phyloP scores from a whole-genome alignment of 805 yeast genomes.

The Barnettozyma vustinii region DNA sequence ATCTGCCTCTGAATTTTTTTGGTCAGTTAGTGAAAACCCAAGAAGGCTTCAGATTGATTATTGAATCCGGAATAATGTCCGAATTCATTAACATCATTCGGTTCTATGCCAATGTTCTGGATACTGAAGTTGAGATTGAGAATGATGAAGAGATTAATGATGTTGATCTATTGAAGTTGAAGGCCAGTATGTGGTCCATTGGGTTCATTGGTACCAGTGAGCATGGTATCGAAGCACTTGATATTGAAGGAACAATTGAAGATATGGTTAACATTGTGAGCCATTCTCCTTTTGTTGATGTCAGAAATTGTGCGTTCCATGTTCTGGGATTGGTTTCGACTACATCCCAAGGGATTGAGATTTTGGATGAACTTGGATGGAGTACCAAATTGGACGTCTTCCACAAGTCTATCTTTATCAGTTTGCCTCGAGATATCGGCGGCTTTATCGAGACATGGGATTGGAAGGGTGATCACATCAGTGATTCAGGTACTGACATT shows the following conservation, averaged over 20 bases:
- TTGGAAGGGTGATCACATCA: slow-evolving; percentile 1
- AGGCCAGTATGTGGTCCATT: slow-evolving; percentile 80
- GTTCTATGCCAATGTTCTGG: slow-evolving; percentile 25
- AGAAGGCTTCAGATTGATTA: slow-evolving; percentile 66
- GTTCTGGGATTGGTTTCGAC: slow-evolving; percentile 69
- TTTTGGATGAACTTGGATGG: slow-evolving; percentile 82
- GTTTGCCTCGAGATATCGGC: slow-evolving; percentile 33
- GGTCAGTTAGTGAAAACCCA: slow-evolving; percentile 75
- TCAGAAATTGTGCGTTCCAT: slow-evolving; percentile 74
- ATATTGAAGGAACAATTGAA: slow-evolving; percentile 44
- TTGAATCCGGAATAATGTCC: slow-evolving; percentile 42
- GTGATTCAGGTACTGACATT: slow-evolving; percentile 9
- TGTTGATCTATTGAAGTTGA: slow-evolving; percentile 41
- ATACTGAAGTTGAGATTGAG: slow-evolving; percentile 10
- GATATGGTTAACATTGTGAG: slow-evolving; percentile 48
- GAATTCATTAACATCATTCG: slow-evolving; percentile 33
- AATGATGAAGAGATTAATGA: slow-evolving; percentile 30
- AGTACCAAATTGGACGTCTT: slow-evolving; percentile 39
- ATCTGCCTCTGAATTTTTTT: slow-evolving; percentile 64
- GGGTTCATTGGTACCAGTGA: slow-evolving; percentile 77
- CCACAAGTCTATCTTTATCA: slow-evolving; percentile 38
- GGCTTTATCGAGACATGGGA: slow-evolving; percentile 24
- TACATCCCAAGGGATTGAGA: slow-evolving; percentile 77
- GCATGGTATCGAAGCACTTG: slow-evolving; percentile 59
- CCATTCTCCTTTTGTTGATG: slow-evolving; percentile 45